These are phyloP conservation scores for Eucalyptus camaldulensis DNA, from an alignment of 345 rosid species.

Conservation along the genomic window DNA sequence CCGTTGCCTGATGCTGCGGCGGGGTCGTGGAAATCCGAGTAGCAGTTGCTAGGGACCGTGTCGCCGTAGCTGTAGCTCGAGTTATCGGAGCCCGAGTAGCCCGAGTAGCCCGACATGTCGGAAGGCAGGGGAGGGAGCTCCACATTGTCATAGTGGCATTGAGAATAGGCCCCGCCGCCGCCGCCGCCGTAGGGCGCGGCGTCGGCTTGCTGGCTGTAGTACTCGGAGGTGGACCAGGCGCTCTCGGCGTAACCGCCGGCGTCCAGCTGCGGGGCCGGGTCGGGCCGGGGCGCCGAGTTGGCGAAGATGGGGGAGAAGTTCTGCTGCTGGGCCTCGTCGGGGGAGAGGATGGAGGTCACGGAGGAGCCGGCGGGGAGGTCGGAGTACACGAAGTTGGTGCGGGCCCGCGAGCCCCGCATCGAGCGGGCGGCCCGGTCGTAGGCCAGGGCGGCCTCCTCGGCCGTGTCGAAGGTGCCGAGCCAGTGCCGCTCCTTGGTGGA, in stretches of 20 bases:
- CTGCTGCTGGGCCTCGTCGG: constrained; percentile 7
- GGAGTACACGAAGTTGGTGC: constrained; percentile 79
- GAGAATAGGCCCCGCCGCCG: constrained; percentile 1
- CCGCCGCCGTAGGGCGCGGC: background rate
- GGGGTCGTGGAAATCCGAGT: constrained; percentile 10
- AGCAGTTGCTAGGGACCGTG: background rate
- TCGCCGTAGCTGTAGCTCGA: constrained; percentile 6
- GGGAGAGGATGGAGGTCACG: constrained; percentile 68
- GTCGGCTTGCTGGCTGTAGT: background rate
- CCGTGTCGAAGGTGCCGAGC: constrained; percentile 82
- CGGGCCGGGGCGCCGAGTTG: background rate
- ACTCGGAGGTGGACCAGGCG: background rate
- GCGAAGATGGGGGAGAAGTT: background rate
- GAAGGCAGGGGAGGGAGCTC: constrained; percentile 56
- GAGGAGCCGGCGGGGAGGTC: constrained; percentile 72
- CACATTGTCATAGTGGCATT: constrained; percentile 3
- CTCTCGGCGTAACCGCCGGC: background rate
- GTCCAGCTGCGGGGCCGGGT: background rate
- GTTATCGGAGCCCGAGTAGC: background rate
- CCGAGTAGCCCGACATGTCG: background rate
- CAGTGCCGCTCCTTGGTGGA: constrained; percentile 78
- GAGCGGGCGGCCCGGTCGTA: constrained; percentile 74
- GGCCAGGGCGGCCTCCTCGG: constrained; percentile 80
- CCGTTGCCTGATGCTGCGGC: background rate
- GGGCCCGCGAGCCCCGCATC: constrained; percentile 65